Conservation (phyloP, 495 filamentous ascomycete species). For the Lasiosphaeria miniovina region DNA sequence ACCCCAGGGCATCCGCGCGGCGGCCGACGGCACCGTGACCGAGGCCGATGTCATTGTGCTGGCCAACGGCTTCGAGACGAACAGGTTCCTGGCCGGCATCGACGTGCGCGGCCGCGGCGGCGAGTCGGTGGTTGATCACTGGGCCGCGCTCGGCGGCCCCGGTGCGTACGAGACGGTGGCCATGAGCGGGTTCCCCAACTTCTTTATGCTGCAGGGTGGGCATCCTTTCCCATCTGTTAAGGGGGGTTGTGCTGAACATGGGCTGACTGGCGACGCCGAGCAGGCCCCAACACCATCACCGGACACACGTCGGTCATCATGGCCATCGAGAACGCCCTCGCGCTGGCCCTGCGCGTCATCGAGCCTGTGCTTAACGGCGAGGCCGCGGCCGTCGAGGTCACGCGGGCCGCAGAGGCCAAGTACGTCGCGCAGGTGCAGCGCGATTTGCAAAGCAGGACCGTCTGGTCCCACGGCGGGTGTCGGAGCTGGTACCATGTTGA, state of each 20-base stretch:
- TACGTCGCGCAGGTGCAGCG: conserved; percentile 26
- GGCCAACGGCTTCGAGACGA: conserved; percentile 41
- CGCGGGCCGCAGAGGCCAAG: conserved; percentile 30
- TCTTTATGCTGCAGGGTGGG: conserved; percentile 35
- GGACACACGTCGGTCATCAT: conserved; percentile 43
- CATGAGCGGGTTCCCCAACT: conserved; percentile 43
- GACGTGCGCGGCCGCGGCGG: conserved; percentile 35
- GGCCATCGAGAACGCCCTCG: conserved; percentile 37
- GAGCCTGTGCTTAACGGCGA: conserved; percentile 35
- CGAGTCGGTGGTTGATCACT: conserved; percentile 35
- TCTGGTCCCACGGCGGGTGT: conserved; percentile 32
- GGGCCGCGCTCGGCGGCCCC: conserved; percentile 33
- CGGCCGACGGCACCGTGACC: conserved; percentile 17
- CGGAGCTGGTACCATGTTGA: conserved; percentile 41
- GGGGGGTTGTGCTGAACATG: no score
- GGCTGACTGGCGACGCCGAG: background rate
- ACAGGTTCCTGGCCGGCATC: conserved; percentile 30
- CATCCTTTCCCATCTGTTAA: background rate
- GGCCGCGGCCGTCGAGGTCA: conserved; percentile 33
- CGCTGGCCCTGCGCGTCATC: conserved; percentile 31
- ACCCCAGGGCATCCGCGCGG: conserved; percentile 32
- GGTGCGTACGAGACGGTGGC: conserved; percentile 38
- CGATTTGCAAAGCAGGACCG: conserved; percentile 21
- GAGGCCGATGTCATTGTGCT: conserved; percentile 43
- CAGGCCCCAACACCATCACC: conserved; percentile 44